phyloP scores from a whole-genome alignment of 129 eudicot species.

The sunflower (Helianthus annuus) region DNA sequence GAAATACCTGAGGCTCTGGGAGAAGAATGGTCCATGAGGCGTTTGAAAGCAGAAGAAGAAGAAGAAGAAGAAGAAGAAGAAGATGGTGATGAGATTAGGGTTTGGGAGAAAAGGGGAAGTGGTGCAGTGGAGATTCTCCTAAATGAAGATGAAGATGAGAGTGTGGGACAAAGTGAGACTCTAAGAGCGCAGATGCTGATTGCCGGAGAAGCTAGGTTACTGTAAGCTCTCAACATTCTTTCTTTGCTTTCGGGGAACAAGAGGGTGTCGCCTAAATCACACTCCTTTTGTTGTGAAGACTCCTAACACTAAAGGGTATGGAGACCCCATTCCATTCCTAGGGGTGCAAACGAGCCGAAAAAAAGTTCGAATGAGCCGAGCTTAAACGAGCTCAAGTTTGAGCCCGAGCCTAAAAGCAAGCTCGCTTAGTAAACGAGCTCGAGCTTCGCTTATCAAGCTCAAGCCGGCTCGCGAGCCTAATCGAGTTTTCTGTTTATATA shows the following conservation, averaged over 20 bases:
- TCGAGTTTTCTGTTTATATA: no score
- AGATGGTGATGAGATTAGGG: constrained; percentile 14
- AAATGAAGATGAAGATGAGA: neutral
- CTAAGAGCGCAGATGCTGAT: constrained; percentile 24
- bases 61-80: neutral
- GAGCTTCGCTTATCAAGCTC: no score
- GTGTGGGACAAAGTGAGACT: constrained; percentile 10
- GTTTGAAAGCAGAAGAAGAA: constrained; percentile 7
- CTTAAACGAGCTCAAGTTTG: no score
- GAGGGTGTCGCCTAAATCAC: no score
- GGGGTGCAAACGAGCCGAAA: no score
- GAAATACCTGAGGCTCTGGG: constrained; percentile 29
- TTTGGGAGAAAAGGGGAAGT: constrained; percentile 8
- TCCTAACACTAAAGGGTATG: no score
- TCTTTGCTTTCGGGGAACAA: neutral
- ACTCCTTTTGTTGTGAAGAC: no score
- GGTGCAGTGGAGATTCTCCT: neutral
- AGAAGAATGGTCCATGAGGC: constrained; percentile 2
- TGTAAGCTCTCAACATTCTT: constrained; percentile 29
- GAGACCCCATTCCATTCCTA: no score
- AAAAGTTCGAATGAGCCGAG: no score
- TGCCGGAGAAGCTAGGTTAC: constrained; percentile 23
- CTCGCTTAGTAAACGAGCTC: no score
- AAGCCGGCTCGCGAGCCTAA: no score
- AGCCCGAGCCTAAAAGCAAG: no score